Evolutionary conservation across 768 basidiomycete species (phyloP).

Genomic region (Amylocystis lapponica): DNA sequence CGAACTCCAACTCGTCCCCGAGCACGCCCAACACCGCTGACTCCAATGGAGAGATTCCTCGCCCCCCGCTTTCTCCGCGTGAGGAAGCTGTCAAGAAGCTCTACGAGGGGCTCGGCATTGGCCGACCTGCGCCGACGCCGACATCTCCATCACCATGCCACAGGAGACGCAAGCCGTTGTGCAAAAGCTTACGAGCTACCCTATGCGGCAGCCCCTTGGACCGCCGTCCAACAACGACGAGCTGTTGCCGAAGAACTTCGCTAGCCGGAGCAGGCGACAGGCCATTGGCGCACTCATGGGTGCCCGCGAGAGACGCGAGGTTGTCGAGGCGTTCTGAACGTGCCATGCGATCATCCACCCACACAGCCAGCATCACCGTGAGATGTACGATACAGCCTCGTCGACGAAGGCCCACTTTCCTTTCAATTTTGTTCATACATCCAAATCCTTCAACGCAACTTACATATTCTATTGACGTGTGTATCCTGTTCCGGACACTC

Average conservation of each 20-base stretch:
- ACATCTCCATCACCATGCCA: conserved; percentile 30
- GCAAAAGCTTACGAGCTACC: conserved; percentile 56
- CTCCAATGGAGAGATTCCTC: conserved; percentile 41
- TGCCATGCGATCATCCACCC: neutral
- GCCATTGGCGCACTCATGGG: conserved; percentile 79
- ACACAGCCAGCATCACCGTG: conserved; percentile 1
- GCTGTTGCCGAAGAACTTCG: conserved; percentile 85
- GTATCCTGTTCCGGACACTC: conserved; percentile 13
- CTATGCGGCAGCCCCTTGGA: conserved; percentile 81
- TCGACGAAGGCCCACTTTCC: conserved; percentile 8
- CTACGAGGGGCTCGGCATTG: conserved; percentile 85
- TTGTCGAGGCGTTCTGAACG: conserved; percentile 61
- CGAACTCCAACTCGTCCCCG: conserved; percentile 57
- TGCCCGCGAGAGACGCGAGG: conserved; percentile 74
- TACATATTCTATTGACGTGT: conserved; percentile 15
- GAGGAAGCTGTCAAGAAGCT: conserved; percentile 84
- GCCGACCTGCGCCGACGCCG: conserved; percentile 55
- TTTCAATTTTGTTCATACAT: conserved; percentile 5
- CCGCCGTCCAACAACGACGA: conserved; percentile 85
- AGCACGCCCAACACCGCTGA: conserved; percentile 70
- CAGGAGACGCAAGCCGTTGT: conserved; percentile 33
- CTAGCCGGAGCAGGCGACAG: conserved; percentile 76
- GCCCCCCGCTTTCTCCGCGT: conserved; percentile 69
- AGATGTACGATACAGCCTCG: conserved; percentile 15
- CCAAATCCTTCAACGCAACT: neutral